Base-by-base conservation (phyloP, 306 rosid genomes). In the Fragaria nilgerrensis region DNA sequence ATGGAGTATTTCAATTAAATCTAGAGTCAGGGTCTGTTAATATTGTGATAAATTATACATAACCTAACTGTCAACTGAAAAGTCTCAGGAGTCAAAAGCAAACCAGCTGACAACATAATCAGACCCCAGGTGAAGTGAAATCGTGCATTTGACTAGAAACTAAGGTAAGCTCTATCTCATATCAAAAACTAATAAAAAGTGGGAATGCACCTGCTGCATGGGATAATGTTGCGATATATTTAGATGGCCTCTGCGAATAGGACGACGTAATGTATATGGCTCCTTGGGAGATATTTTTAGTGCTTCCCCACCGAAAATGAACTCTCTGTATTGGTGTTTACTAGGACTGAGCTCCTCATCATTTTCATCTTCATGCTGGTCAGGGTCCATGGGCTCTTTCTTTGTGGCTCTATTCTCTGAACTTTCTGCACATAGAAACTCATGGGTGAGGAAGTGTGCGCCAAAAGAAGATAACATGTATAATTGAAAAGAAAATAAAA, bases 161-260 rank as follows among this genome's bases (percentile, higher is more conserved):
- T 0, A 73, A 20, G 5, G 36, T 37, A 34, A n/a, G 48, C 29
- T 61, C 47, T 45, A 66, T 66, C 23, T 44, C 5, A 15, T 43
- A 29, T 49, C 9, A 52, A 23, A 55, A 63, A 79, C 80, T 70
- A 64, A 73, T 36, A 74, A 72, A 75, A 41, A 43, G 67, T 39
- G 23, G 39, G 15, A 69, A n/a, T 37, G 61, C 78, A 94, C 98
- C 98, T 94, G 98, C 88, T 92, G 98, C 95, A 89, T 84, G 75
- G 98, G 79, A 90, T 95, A 95, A 82, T 90, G 84, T 78, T 74
- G 89, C 16, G 98, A 95, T 78, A 95, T 88, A 84, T 95, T 95
- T 80, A 95, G 79, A 77, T 95, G 98, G 74, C 98, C 97, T 81
- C 98, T 84, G 77, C 97, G 96, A 75, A 95, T 89, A 77, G 98